Evolutionary conservation across 345 rosid genomes (phyloP).

Genomic region (Arabidopsis arenosa): DNA sequence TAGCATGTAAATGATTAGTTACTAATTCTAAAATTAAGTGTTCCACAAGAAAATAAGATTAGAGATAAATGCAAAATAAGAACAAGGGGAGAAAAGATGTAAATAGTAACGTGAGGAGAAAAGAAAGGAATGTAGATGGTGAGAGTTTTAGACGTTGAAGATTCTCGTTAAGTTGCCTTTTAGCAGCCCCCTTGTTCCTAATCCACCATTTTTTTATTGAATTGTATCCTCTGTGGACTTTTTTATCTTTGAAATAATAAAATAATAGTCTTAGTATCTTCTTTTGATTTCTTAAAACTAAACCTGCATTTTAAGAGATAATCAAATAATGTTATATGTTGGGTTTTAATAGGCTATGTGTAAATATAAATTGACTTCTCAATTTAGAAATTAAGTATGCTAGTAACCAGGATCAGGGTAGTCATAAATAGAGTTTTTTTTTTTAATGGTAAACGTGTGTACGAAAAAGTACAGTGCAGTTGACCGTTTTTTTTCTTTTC

Average conservation of each 20-base stretch:
- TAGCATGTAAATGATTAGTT: no score
- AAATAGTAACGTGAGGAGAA: constrained; percentile 11
- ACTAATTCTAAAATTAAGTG: neutral
- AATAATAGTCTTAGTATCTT: neutral
- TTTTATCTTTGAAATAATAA: neutral
- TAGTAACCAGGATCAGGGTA: neutral
- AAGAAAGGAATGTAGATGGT: neutral
- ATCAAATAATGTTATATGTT: neutral
- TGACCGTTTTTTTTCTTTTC: neutral
- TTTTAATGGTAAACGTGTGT: neutral
- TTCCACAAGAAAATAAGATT: neutral
- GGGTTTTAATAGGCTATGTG: neutral
- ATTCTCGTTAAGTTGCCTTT: constrained; percentile 4
- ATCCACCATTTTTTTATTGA: constrained; percentile 26
- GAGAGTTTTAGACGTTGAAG: neutral
- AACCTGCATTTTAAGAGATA: neutral
- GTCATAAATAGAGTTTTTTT: neutral
- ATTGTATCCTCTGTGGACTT: constrained; percentile 12
- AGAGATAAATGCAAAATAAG: neutral
- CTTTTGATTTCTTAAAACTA: neutral
- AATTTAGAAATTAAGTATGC: neutral
- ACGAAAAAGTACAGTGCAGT: neutral
- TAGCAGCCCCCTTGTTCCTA: constrained; percentile 1
- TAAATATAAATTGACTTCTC: neutral
- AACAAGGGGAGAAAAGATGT: neutral